Evolutionary conservation across 2,329 filamentous ascomycete genomes (phyloP), one percentile per base, ranked within the genome.

Genomic region (Pseudogymnoascus verrucosus): DNA sequence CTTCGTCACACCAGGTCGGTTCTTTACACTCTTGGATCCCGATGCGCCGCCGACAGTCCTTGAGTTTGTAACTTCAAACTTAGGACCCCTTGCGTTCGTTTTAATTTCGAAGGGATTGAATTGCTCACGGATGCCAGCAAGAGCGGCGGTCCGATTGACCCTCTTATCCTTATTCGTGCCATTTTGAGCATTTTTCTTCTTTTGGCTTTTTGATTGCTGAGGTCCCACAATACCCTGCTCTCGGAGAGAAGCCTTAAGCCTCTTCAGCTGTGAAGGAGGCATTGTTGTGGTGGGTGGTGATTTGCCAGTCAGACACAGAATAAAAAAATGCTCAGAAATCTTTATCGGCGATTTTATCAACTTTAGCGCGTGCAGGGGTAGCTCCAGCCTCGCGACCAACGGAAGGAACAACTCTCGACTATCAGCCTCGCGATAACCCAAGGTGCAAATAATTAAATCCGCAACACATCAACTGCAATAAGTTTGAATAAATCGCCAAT

Each of bases 21-120:
- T 89, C 67, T 88, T 80, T 66, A 88, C 76, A 60, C 82, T 82
- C 67, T 83, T 85, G 26, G 81, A 78, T 28, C 80, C 79, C 31
- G 59, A 39, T 72, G 79, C 79, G 60, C 78, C 78, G 31, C 76
- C 77, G 11, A 78, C 76, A 5, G 84, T 80, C 64, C 84, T 84
- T 67, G 84, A 85, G 62, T 83, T 93, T 0, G 90, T 92, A 51
- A 93, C 88, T 47, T 93, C 87, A 68, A 96, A 96, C 72, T 98
- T 98, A 64, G 87, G 87, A 0, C 88, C 89, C 65, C 89, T 84
- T 1, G 87, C 82, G 42, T 89, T 86, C 64, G 89, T 86, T 76
- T 96, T 96, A 74, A 96, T 85, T 73, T 99, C 95, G 76, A 99
- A 99, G 0, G 95, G 95, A 75, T 99, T 99, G 84, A 98, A 98